These are phyloP conservation scores for Exophiala phaeomuriformis DNA, from an alignment of 2,329 filamentous ascomycete species.

Conservation along the genomic window DNA sequence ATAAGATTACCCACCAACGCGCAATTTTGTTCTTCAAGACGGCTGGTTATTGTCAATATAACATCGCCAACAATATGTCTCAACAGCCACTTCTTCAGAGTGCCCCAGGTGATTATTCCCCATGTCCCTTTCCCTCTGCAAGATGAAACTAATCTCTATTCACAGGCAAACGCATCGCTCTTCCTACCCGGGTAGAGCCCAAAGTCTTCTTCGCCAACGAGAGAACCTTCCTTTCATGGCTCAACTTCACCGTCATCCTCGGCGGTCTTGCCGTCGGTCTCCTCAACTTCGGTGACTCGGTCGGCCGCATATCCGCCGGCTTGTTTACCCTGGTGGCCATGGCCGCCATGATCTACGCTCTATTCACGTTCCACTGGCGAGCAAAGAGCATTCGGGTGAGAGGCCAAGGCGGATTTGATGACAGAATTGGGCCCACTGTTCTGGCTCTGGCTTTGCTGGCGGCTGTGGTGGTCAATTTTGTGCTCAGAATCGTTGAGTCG, in stretches of 20 bases:
- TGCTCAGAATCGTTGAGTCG: slow-evolving; percentile 51
- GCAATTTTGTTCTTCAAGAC: no score
- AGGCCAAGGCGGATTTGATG: slow-evolving; percentile 93
- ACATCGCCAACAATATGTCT: slow-evolving; percentile 60
- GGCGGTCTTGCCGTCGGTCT: slow-evolving; percentile 94
- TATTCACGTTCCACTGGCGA: slow-evolving; percentile 94
- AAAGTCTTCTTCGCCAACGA: slow-evolving; percentile 99
- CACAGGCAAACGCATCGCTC: slow-evolving; percentile 92
- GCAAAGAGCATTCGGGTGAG: slow-evolving; percentile 85
- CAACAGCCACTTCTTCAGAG: slow-evolving; percentile 93
- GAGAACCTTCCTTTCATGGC: slow-evolving; percentile 97
- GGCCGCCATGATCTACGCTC: slow-evolving; percentile 88
- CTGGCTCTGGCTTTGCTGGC: slow-evolving; percentile 77
- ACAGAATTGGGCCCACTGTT: slow-evolving; percentile 87
- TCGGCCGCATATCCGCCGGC: slow-evolving; percentile 88
- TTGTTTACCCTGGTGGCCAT: slow-evolving; percentile 93
- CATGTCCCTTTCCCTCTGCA: background rate
- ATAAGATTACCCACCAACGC: no score
- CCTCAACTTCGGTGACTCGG: slow-evolving; percentile 92
- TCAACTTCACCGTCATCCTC: slow-evolving; percentile 98
- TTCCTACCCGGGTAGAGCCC: slow-evolving; percentile 94
- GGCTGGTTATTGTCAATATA: slow-evolving; percentile 1
- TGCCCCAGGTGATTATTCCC: slow-evolving; percentile 62
- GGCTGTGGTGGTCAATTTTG: slow-evolving; percentile 94
- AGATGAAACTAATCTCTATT: slow-evolving; percentile 10